Percentiles rank a stretch among this genome's conserved stretches.
phyloP scores from a whole-genome alignment of 768 basidiomycete species.

The Lactifluus rugatus region DNA sequence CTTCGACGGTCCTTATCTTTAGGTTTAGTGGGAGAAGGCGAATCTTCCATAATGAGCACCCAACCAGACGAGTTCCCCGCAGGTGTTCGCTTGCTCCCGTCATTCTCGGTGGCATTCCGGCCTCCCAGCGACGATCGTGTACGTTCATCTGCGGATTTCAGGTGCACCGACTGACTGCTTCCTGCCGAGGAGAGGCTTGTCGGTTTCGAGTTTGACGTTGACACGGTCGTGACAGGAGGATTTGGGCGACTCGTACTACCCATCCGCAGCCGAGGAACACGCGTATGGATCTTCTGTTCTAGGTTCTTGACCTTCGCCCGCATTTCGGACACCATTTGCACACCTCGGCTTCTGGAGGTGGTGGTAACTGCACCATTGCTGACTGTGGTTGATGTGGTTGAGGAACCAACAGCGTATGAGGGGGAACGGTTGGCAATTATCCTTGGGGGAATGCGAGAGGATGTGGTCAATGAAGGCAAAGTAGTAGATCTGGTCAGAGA shows the following conservation, averaged over 20 bases:
- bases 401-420: constrained; percentile 24
- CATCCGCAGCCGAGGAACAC: constrained; percentile 77
- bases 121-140: constrained; percentile 20
- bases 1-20: constrained; percentile 39
- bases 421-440: constrained; percentile 29
- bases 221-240: constrained; percentile 19
- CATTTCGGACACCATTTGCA: constrained; percentile 92
- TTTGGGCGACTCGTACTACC: constrained; percentile 56
- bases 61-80: constrained; percentile 64
- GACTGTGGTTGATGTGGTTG: constrained; percentile 28
- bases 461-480: constrained; percentile 41
- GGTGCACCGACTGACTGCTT: constrained; percentile 7
- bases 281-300: constrained; percentile 81
- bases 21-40: constrained; percentile 58
- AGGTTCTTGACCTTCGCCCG: constrained; percentile 72
- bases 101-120: constrained; percentile 21
- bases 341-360: constrained; percentile 65
- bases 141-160: constrained; percentile 29
- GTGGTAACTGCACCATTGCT: constrained; percentile 29
- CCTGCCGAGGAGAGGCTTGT: constrained; percentile 9
- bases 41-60: constrained; percentile 87
- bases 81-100: constrained; percentile 37
- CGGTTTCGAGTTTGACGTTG: constrained; percentile 18
- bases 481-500: constrained; percentile 44
- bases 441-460: constrained; percentile 34